Evolutionary conservation across 2,329 filamentous ascomycete species (phyloP).

Genomic region (Fusarium sp.): DNA sequence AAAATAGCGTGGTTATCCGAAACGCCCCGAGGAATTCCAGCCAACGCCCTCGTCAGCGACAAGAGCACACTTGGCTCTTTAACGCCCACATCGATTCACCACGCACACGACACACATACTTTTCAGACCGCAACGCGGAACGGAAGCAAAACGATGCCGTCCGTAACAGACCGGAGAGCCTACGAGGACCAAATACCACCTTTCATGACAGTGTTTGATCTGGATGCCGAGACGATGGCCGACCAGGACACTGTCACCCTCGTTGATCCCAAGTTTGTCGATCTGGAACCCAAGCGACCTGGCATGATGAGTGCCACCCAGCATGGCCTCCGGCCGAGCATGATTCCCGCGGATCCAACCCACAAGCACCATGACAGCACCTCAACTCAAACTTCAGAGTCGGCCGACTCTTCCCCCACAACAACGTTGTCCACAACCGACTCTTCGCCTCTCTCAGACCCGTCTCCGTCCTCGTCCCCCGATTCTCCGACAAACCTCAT

Average conservation of each 20-base stretch:
- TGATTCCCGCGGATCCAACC: constrained; percentile 59
- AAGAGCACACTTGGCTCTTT: constrained; percentile 11
- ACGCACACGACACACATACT: constrained; percentile 7
- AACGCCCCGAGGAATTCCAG: constrained; percentile 12
- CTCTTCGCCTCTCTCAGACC: constrained; percentile 89
- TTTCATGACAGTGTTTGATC: constrained; percentile 81
- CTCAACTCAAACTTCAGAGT: constrained; percentile 83
- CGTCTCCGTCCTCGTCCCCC: constrained; percentile 90
- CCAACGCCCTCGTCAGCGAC: constrained; percentile 8
- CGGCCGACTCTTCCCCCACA: constrained; percentile 93
- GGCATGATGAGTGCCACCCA: constrained; percentile 53
- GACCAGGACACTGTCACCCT: constrained; percentile 66
- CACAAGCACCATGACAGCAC: constrained; percentile 82
- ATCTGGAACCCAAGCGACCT: constrained; percentile 57
- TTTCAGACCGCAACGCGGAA: constrained; percentile 7
- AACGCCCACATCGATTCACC: neutral
- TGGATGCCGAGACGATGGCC: constrained; percentile 68
- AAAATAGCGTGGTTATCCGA: constrained; percentile 33
- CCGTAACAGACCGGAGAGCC: constrained; percentile 69
- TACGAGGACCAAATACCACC: constrained; percentile 80
- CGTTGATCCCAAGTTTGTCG: constrained; percentile 65
- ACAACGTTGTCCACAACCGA: constrained; percentile 94
- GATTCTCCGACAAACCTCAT: constrained; percentile 86
- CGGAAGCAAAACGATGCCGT: constrained; percentile 64
- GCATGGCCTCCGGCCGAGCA: constrained; percentile 53